These are phyloP conservation scores for Backusella luteola DNA, from an alignment of 192 early-diverging fungal genomes.

Conservation along the genomic window DNA sequence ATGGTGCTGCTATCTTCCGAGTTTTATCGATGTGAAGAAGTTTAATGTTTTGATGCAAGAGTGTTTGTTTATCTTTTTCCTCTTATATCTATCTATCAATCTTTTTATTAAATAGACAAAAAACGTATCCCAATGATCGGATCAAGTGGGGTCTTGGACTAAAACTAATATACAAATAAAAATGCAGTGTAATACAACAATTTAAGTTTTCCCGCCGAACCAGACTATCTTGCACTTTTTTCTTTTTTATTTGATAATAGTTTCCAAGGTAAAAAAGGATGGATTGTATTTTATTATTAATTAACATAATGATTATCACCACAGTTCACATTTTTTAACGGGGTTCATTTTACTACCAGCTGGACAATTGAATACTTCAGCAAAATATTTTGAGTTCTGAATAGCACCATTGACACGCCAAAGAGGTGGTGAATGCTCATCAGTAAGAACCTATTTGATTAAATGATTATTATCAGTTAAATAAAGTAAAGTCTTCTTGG, in stretches of 20 bases:
- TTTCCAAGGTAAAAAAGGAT: neutral
- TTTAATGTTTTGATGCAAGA: no score
- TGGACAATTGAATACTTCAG: slow-evolving; percentile 65
- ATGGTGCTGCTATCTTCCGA: neutral
- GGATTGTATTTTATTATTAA: neutral
- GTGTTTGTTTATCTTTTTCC: no score
- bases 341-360: slow-evolving; percentile 68
- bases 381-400: slow-evolving; percentile 66
- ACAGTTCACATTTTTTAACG: slow-evolving; percentile 49
- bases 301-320: slow-evolving; percentile 20
- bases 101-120: no score
- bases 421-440: slow-evolving; percentile 63
- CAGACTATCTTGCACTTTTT: neutral
- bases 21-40: no score
- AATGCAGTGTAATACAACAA: no score
- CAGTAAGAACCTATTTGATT: slow-evolving; percentile 50
- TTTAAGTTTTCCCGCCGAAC: no score
- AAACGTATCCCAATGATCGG: no score
- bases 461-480: neutral
- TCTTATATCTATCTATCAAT: no score
- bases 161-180: no score
- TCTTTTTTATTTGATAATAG: neutral
- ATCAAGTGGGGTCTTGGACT: no score
- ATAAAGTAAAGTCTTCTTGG: neutral
- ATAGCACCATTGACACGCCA: slow-evolving; percentile 72